Evolutionary conservation across 371 early-diverging fungal species (phyloP).

Genomic region (Coemansia sp.): DNA sequence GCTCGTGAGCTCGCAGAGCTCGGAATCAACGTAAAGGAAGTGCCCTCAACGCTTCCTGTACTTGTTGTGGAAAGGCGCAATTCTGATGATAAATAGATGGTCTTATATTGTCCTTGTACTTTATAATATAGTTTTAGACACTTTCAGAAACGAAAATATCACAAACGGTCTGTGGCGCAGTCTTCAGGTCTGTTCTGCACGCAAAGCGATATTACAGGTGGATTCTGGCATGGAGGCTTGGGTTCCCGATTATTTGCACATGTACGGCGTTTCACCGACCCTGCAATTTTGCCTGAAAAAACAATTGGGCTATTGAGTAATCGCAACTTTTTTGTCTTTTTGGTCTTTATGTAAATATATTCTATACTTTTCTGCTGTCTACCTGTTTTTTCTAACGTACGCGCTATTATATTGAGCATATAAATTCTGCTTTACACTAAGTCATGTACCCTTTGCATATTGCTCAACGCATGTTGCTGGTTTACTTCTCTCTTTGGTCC

Average conservation of each 20-base stretch:
- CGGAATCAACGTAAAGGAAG: constrained; percentile 42
- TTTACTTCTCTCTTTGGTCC: background rate
- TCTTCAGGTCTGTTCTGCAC: background rate
- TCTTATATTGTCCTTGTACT: background rate
- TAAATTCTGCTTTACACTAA: no score
- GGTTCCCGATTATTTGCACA: constrained; percentile 6
- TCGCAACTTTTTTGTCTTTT: background rate
- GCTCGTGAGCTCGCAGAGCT: constrained; percentile 47
- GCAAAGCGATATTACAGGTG: background rate
- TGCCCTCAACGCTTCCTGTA: constrained; percentile 54
- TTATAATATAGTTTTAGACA: background rate
- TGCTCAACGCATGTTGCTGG: background rate
- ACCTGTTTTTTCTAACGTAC: no score
- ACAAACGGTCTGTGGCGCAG: constrained; percentile 4
- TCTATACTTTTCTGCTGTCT: background rate
- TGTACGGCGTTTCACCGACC: constrained; percentile 7
- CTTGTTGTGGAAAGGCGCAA: constrained; percentile 43
- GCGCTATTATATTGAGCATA: no score
- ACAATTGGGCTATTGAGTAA: background rate
- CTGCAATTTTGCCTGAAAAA: background rate
- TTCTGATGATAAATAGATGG: background rate
- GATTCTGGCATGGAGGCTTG: constrained; percentile 4
- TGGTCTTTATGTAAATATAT: background rate
- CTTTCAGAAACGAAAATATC: background rate
- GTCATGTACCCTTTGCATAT: no score